These are phyloP conservation scores for Citrus sp. DNA, from an alignment of 345 rosid genomes.

Conservation along the genomic window DNA sequence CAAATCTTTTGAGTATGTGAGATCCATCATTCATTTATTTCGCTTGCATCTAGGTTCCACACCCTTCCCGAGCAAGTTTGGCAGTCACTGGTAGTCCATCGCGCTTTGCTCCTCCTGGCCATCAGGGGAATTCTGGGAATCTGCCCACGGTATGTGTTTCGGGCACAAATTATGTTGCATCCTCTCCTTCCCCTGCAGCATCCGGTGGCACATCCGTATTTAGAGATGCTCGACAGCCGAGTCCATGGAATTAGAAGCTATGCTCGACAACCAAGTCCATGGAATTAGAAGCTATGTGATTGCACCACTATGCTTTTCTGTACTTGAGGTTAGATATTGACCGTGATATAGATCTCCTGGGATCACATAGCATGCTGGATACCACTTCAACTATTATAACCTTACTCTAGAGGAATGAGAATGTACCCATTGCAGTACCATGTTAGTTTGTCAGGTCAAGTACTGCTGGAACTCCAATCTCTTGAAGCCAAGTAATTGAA, in stretches of 20 bases:
- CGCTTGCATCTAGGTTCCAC: slow-evolving; percentile 42
- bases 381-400: background rate
- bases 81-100: slow-evolving; percentile 60
- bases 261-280: slow-evolving; percentile 29
- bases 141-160: slow-evolving; percentile 59
- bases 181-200: slow-evolving; percentile 93
- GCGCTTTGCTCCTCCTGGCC: slow-evolving; percentile 55
- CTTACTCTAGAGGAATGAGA: background rate
- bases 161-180: slow-evolving; percentile 75
- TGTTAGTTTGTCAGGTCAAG: background rate
- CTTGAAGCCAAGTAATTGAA: background rate
- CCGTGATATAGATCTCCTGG: background rate
- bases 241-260: slow-evolving; percentile 72
- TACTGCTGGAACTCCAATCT: background rate
- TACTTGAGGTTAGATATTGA: background rate
- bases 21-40: background rate
- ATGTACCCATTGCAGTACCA: background rate
- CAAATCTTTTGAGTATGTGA: slow-evolving; percentile 4
- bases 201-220: slow-evolving; percentile 88
- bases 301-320: background rate
- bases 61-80: slow-evolving; percentile 51
- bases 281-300: background rate
- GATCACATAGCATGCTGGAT: background rate
- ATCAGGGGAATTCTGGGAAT: slow-evolving; percentile 46
- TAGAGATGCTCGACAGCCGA: slow-evolving; percentile 68